phyloP scores from a whole-genome alignment of 2,329 filamentous ascomycete genomes.

The Aspergillus felis region DNA sequence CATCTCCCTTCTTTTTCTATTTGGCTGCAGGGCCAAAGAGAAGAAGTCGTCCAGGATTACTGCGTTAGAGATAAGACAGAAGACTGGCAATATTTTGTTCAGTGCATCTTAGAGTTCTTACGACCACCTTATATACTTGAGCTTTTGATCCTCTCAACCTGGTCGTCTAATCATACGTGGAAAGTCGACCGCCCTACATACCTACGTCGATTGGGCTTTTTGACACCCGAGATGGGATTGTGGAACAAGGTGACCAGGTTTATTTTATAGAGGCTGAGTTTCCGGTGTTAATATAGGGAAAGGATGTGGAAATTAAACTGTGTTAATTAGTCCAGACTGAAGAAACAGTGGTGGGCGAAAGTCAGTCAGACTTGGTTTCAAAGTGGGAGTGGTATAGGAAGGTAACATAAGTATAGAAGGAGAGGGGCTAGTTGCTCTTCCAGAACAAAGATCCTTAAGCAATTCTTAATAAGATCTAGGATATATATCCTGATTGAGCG shows the following conservation, averaged over 20 bases:
- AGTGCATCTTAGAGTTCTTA: neutral
- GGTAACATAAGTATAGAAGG: neutral
- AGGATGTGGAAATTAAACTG: neutral
- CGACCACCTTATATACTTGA: neutral
- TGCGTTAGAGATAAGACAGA: neutral
- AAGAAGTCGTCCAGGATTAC: neutral
- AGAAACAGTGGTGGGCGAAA: neutral
- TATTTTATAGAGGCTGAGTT: neutral
- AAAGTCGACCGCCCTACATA: neutral
- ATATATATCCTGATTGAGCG: neutral
- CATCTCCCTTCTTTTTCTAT: neutral
- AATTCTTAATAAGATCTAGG: neutral
- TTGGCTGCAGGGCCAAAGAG: neutral
- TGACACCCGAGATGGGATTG: neutral
- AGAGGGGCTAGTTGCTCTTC: neutral
- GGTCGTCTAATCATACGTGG: neutral
- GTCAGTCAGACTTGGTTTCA: neutral
- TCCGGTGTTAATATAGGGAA: neutral
- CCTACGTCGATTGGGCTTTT: neutral
- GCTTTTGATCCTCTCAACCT: neutral
- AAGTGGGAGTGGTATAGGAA: neutral
- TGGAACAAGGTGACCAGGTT: neutral
- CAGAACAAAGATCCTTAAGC: neutral
- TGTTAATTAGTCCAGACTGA: neutral
- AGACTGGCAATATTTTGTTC: neutral